These are phyloP conservation scores for Theobroma grandiflorum DNA, from an alignment of 441 rosid genomes.

Conservation along the genomic window DNA sequence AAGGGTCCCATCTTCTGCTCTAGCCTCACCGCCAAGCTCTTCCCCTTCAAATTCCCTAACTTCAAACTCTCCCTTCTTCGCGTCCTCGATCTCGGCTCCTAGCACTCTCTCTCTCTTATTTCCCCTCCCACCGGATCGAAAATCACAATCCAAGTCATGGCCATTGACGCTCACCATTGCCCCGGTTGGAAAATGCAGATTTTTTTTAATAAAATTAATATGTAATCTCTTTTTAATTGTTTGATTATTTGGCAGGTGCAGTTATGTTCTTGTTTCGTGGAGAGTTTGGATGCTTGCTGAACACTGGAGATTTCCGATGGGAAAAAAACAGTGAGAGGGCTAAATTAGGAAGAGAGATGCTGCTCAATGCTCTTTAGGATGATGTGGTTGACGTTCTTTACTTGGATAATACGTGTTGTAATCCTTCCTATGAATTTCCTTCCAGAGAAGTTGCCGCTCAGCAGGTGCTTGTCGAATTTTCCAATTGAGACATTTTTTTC, in stretches of 20 bases:
- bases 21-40: slow-evolving; percentile 70
- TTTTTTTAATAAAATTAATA: neutral
- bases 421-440: slow-evolving; percentile 71
- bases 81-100: slow-evolving; percentile 56
- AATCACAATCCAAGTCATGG: slow-evolving; percentile 56
- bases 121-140: slow-evolving; percentile 55
- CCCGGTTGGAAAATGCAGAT: slow-evolving; percentile 54
- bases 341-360: slow-evolving; percentile 43
- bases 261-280: slow-evolving; percentile 86
- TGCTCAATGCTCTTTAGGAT: slow-evolving; percentile 53
- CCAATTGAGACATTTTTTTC: neutral
- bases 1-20: slow-evolving; percentile 82
- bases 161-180: slow-evolving; percentile 80
- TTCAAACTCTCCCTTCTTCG: slow-evolving; percentile 73
- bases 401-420: slow-evolving; percentile 83
- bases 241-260: slow-evolving; percentile 49
- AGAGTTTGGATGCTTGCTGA: slow-evolving; percentile 74
- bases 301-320: slow-evolving; percentile 88
- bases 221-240: neutral
- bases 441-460: slow-evolving; percentile 59
- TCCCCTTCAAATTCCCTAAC: slow-evolving; percentile 69
- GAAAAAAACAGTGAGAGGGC: slow-evolving; percentile 46
- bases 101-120: slow-evolving; percentile 61
- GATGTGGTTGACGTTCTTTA: slow-evolving; percentile 55
- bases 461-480: slow-evolving; percentile 46